Percentiles rank a stretch among this genome's conserved stretches.
phyloP scores from a whole-genome alignment of 495 filamentous ascomycete species.

The Annulohypoxylon bovei region DNA sequence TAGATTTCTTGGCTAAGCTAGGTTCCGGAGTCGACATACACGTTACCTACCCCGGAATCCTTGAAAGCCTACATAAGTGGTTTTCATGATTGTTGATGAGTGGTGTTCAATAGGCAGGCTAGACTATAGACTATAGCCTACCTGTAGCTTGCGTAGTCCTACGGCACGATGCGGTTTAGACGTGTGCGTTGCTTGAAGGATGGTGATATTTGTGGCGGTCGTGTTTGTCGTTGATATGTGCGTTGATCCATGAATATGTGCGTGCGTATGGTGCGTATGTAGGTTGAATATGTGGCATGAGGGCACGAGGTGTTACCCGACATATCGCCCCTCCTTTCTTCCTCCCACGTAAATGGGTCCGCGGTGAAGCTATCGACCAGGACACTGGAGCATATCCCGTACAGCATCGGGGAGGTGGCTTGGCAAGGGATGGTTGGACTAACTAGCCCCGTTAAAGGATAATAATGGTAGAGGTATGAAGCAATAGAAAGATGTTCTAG shows the following conservation, averaged over 20 bases:
- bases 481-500: conserved; percentile 3
- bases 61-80: conserved; percentile 1
- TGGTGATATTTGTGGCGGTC: conserved; percentile 32
- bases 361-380: conserved; percentile 23
- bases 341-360: conserved; percentile 21
- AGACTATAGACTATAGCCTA: conserved; percentile 4
- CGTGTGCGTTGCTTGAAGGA: conserved; percentile 9
- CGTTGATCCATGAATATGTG: not conserved
- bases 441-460: not conserved
- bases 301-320: conserved; percentile 29
- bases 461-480: not conserved
- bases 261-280: not conserved
- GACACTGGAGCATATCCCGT: conserved; percentile 15
- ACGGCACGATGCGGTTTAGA: conserved; percentile 13
- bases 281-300: conserved; percentile 16
- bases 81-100: conserved; percentile 8
- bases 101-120: not conserved
- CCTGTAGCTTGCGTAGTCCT: conserved; percentile 7
- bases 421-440: conserved; percentile 9
- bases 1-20: conserved; percentile 4
- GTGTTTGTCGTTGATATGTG: conserved; percentile 33
- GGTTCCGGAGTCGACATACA: conserved; percentile 13
- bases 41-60: conserved; percentile 1
- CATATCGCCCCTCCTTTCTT: conserved; percentile 8
- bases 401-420: conserved; percentile 16